Evolutionary conservation across 306 rosid genomes (phyloP).

Genomic region (Quercus cerris): DNA sequence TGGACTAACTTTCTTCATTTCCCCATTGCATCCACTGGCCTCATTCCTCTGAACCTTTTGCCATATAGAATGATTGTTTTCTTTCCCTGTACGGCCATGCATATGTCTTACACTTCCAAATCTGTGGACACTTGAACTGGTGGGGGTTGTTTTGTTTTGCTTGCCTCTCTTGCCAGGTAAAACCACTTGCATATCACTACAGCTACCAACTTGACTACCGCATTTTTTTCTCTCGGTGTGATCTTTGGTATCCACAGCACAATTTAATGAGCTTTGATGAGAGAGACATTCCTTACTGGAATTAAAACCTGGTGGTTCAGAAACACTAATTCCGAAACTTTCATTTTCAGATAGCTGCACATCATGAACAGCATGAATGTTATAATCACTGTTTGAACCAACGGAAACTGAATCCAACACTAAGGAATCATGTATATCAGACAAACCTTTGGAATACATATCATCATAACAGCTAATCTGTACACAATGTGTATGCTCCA

Average conservation of each 20-base stretch:
- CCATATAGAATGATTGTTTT: constrained; percentile 71
- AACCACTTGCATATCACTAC: constrained; percentile 19
- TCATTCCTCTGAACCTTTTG: constrained; percentile 71
- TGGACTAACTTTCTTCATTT: constrained; percentile 45
- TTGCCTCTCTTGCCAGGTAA: constrained; percentile 42
- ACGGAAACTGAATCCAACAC: constrained; percentile 41
- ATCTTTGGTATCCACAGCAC: constrained; percentile 20
- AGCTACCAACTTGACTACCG: constrained; percentile 30
- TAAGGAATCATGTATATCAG: constrained; percentile 24
- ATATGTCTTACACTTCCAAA: constrained; percentile 36
- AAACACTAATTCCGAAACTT: constrained; percentile 24
- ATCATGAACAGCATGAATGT: constrained; percentile 21
- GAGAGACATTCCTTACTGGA: constrained; percentile 31
- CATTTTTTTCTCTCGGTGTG: constrained; percentile 34
- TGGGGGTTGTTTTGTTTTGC: constrained; percentile 40
- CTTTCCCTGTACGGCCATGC: constrained; percentile 58
- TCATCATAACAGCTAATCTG: constrained; percentile 27
- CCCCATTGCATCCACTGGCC: constrained; percentile 33
- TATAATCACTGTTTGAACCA: constrained; percentile 42
- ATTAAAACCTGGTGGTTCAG: constrained; percentile 19
- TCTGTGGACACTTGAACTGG: constrained; percentile 43
- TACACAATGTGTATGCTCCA: constrained; percentile 19
- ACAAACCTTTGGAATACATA: constrained; percentile 13
- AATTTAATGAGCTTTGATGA: constrained; percentile 24
- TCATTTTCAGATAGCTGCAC: constrained; percentile 31